These are phyloP conservation scores for Colletotrichum cereale DNA, from an alignment of 2,329 filamentous ascomycete species.

Conservation along the genomic window DNA sequence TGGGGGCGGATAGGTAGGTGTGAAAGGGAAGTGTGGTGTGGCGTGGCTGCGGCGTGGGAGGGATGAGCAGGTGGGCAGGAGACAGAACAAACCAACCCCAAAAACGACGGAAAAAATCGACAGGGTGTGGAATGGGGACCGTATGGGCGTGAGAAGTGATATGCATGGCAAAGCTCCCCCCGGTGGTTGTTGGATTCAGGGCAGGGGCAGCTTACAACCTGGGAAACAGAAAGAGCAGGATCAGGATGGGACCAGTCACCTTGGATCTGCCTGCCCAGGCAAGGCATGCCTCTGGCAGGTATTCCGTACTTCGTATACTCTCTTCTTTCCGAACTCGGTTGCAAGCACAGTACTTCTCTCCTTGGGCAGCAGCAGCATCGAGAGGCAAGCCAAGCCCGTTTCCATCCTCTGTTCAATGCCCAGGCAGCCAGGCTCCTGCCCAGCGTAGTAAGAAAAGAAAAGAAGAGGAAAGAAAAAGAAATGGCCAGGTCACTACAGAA, in stretches of 20 bases:
- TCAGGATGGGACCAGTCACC: background rate
- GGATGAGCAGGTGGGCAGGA: slow-evolving; percentile 10
- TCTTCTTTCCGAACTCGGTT: background rate
- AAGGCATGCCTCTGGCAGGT: background rate
- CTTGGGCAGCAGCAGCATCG: background rate
- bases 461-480: too few relatives aligned
- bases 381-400: background rate
- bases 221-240: background rate
- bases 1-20: slow-evolving; percentile 3
- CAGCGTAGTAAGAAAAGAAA: background rate
- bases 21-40: slow-evolving; percentile 24
- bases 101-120: background rate
- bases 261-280: background rate
- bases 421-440: background rate
- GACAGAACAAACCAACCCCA: slow-evolving; percentile 6
- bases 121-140: slow-evolving; percentile 27
- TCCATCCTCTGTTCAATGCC: background rate
- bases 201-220: slow-evolving; percentile 10
- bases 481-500: background rate
- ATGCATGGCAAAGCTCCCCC: slow-evolving; percentile 32
- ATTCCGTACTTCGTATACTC: background rate
- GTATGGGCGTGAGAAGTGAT: slow-evolving; percentile 34
- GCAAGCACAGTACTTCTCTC: background rate
- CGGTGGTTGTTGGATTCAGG: slow-evolving; percentile 19
- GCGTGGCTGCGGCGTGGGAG: slow-evolving; percentile 12